Conservation (phyloP, 2,329 filamentous ascomycete species). For the Alternaria rosae region DNA sequence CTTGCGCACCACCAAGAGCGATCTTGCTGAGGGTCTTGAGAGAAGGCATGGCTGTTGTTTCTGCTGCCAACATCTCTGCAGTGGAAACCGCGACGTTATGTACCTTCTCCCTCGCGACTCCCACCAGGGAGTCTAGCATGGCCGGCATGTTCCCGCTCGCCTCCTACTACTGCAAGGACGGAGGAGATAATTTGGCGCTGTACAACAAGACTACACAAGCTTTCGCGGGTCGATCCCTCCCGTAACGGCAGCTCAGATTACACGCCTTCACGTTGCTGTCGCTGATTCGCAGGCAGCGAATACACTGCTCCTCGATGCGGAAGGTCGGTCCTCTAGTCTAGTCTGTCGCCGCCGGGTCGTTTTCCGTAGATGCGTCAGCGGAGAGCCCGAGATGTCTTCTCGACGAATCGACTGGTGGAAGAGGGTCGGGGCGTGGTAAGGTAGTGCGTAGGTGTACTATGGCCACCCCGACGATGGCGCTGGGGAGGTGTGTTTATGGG, state of each 20-base stretch:
- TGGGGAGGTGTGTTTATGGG: conserved; percentile 9
- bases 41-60: conserved; percentile 44
- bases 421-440: not conserved
- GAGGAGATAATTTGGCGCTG: conserved; percentile 3
- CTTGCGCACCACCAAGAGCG: conserved; percentile 45
- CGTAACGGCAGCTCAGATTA: conserved; percentile 29
- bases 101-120: conserved; percentile 29
- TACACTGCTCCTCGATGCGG: conserved; percentile 23
- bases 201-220: conserved; percentile 32
- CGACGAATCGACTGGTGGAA: conserved; percentile 16
- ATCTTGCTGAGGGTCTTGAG: conserved; percentile 48
- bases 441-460: conserved; percentile 3
- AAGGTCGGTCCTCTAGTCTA: conserved; percentile 27
- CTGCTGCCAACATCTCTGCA: conserved; percentile 21
- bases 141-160: conserved; percentile 25
- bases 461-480: conserved; percentile 3
- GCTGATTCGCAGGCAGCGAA: conserved; percentile 29
- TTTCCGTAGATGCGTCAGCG: conserved; percentile 2
- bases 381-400: conserved; percentile 6
- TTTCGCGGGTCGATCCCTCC: conserved; percentile 37
- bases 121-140: conserved; percentile 32
- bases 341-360: conserved; percentile 8
- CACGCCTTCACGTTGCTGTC: conserved; percentile 26
- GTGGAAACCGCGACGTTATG: conserved; percentile 34
- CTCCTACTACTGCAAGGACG: conserved; percentile 12